phyloP scores from a whole-genome alignment of 2,329 filamentous ascomycete genomes.

The Monosporascus ibericus region DNA sequence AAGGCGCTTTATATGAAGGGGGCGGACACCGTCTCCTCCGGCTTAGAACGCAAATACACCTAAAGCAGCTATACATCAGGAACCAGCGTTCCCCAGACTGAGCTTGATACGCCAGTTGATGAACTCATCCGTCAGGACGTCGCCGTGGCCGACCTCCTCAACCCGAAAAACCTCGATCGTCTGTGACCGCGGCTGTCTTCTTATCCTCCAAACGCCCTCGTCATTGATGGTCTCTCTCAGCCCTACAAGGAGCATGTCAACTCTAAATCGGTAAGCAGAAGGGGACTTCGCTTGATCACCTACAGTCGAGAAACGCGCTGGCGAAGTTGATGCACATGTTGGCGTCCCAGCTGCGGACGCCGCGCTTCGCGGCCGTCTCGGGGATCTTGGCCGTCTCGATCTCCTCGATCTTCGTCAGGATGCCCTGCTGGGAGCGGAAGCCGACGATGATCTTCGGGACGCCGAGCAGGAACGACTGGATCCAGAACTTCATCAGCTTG shows the following conservation, averaged over 20 bases:
- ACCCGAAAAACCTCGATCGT: slow-evolving; percentile 69
- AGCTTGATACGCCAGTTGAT: slow-evolving; percentile 65
- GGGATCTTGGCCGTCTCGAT: slow-evolving; percentile 77
- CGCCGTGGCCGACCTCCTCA: slow-evolving; percentile 67
- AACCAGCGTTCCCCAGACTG: slow-evolving; percentile 11
- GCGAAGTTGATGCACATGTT: slow-evolving; percentile 93
- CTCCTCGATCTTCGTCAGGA: slow-evolving; percentile 68
- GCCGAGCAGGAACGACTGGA: slow-evolving; percentile 88
- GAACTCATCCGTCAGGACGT: slow-evolving; percentile 72
- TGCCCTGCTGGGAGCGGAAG: slow-evolving; percentile 69
- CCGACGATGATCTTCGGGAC: slow-evolving; percentile 90
- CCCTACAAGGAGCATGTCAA: slow-evolving; percentile 40
- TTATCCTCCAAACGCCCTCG: slow-evolving; percentile 76
- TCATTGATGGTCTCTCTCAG: slow-evolving; percentile 57
- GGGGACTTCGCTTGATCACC: slow-evolving; percentile 21
- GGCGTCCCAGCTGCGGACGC: slow-evolving; percentile 74
- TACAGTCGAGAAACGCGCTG: slow-evolving; percentile 69
- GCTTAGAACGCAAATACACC: no score
- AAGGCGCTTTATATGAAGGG: no score
- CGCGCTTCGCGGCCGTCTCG: slow-evolving; percentile 60
- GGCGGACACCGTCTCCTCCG: no score
- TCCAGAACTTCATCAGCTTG: slow-evolving; percentile 94
- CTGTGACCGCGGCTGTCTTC: slow-evolving; percentile 54
- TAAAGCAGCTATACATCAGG: neutral
- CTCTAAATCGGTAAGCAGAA: neutral